Evolutionary conservation across 805 yeast genomes (phyloP).

Genomic region (Wickerhamomyces silvicola): DNA sequence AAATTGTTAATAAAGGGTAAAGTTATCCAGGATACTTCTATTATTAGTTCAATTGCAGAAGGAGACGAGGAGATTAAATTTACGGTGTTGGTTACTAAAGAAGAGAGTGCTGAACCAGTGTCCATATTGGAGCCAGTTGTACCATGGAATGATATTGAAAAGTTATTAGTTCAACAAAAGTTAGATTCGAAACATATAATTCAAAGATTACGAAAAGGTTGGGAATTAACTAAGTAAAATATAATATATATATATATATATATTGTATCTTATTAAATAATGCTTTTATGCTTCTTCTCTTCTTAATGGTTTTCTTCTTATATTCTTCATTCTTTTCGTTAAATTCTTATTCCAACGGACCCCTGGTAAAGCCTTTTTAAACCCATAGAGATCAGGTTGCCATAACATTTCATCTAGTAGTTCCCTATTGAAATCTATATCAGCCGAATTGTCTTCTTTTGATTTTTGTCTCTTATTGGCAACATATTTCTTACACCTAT

Average conservation of each 20-base stretch:
- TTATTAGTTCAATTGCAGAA: slow-evolving; percentile 26
- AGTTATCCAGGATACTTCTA: slow-evolving; percentile 47
- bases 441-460: slow-evolving; percentile 15
- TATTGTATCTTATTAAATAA: no score
- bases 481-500: slow-evolving; percentile 73
- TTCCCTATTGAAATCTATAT: slow-evolving; percentile 21
- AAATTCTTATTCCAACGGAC: slow-evolving; percentile 60
- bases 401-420: slow-evolving; percentile 26
- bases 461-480: slow-evolving; percentile 44
- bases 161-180: slow-evolving; percentile 28
- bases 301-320: slow-evolving; percentile 26
- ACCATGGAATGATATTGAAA: slow-evolving; percentile 42
- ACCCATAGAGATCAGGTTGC: slow-evolving; percentile 35
- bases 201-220: slow-evolving; percentile 32
- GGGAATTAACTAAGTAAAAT: slow-evolving; percentile 30
- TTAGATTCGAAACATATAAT: slow-evolving; percentile 25
- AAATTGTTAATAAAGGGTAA: slow-evolving; percentile 56
- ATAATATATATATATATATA: no score
- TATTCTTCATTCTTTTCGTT: slow-evolving; percentile 46
- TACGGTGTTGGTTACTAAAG: slow-evolving; percentile 32
- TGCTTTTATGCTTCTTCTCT: no score
- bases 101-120: slow-evolving; percentile 1
- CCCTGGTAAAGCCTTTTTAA: slow-evolving; percentile 37
- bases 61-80: slow-evolving; percentile 28
- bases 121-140: slow-evolving; percentile 6